Base-by-base conservation (phyloP, 371 early-diverging fungal genomes). In the Mortierella sp. region DNA sequence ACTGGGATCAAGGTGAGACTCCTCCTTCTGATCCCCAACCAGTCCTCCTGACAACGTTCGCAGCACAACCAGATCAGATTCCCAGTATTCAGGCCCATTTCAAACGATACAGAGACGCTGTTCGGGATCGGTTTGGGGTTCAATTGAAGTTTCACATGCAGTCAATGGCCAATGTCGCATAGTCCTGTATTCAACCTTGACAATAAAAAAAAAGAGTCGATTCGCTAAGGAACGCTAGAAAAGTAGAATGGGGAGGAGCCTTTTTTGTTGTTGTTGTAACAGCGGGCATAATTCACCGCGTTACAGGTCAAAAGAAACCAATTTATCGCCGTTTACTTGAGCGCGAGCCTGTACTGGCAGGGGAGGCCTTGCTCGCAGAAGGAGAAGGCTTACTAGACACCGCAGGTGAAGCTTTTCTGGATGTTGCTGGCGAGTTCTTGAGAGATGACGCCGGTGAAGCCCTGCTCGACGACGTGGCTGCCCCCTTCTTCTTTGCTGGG, bases 391-490 rank as follows among this genome's bases (percentile, higher is more conserved):
- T 74, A 58, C 61, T 48, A 2, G 74, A 74, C 12, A 68, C 68
- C 28, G 78, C 78, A n/a, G 78, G 78, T 3, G 76, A 76, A 13
- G 61, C 69, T 47, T 64, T 69, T 23, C 69, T 60, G 19, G 76
- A 76, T 5, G 58, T 61, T 16, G 70, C 76, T 13, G 76, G 76
- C n/a, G 78, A 76, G 21, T 66, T 54, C 45, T 70, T 76, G 28
- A 58, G 45, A 12, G 78, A 76, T 18, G 66, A 66, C 19, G 63
- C 78, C 8, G 74, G 74, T 19, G 74, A 74, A 3, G 69, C 69
- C 21, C 59, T 67, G 28, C 57, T 56, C 24, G 74, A 74, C 8
- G 74, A 51, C 1, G 61, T 51, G 0, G 66, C 60, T 18, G 58
- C 55, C 6, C 47, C 60, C 38, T 67, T 73, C 64, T 64, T 68